Percentiles rank a stretch among this genome's conserved stretches.
phyloP scores from a whole-genome alignment of 805 yeast genomes.

The Nakazawaea holstii region DNA sequence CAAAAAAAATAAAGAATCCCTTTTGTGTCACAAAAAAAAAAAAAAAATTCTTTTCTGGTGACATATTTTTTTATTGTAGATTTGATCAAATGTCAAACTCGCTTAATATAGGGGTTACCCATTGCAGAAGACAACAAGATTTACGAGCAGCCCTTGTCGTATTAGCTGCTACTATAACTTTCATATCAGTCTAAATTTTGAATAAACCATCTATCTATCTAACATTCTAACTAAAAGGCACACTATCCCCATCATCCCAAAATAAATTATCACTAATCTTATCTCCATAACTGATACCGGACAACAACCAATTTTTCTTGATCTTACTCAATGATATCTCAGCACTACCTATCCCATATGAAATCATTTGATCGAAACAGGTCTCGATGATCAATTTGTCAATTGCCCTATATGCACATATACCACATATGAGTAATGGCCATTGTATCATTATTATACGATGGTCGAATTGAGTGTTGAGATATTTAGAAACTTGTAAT shows the following conservation, averaged over 20 bases:
- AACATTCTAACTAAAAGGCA: conserved; percentile 24
- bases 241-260: conserved; percentile 28
- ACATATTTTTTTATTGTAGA: too few relatives aligned
- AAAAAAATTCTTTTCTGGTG: too few relatives aligned
- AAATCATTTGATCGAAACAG: conserved; percentile 27
- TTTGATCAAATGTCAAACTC: too few relatives aligned
- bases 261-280: conserved; percentile 20
- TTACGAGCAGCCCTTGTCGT: too few relatives aligned
- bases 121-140: too few relatives aligned
- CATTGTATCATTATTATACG: conserved; percentile 32
- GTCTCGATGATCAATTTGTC: conserved; percentile 28
- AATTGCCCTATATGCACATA: conserved; percentile 23
- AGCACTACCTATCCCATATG: conserved; percentile 30
- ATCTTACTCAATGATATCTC: conserved; percentile 26
- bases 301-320: conserved; percentile 25
- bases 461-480: conserved; percentile 27
- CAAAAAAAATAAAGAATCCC: too few relatives aligned
- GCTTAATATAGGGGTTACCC: too few relatives aligned
- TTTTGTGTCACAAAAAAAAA: too few relatives aligned
- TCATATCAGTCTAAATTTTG: too few relatives aligned
- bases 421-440: conserved; percentile 30
- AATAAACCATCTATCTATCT: not conserved
- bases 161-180: too few relatives aligned
- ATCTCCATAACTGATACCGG: conserved; percentile 16
- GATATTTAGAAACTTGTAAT: conserved; percentile 22